phyloP scores from a whole-genome alignment of 2,329 filamentous ascomycete species.

The Verticillium klebahnii region DNA sequence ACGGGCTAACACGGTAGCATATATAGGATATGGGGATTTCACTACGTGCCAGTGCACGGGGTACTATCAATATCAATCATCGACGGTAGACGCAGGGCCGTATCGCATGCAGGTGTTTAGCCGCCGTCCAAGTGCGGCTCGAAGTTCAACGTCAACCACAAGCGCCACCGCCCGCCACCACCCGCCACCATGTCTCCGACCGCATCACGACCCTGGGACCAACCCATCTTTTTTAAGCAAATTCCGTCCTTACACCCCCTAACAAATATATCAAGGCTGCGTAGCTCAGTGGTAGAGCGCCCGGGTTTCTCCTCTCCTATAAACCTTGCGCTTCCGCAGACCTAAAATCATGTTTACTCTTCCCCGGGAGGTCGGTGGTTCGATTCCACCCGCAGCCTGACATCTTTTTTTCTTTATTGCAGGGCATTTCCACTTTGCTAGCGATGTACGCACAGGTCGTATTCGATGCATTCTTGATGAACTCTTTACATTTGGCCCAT shows the following conservation, averaged over 20 bases:
- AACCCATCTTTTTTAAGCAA: neutral
- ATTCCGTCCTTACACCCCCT: neutral
- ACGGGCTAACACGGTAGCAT: neutral
- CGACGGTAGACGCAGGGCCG: neutral
- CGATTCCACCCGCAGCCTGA: neutral
- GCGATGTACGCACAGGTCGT: too few relatives aligned
- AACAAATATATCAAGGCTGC: constrained; percentile 2
- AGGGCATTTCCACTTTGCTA: neutral
- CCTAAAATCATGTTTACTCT: neutral
- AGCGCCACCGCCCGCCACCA: neutral
- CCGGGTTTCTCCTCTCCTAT: neutral
- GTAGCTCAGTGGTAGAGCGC: neutral
- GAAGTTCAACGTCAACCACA: too few relatives aligned
- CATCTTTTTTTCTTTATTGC: constrained; percentile 2
- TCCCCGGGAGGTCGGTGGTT: neutral
- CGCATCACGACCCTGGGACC: neutral
- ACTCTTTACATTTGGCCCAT: too few relatives aligned
- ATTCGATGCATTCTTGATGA: too few relatives aligned
- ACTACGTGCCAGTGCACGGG: neutral
- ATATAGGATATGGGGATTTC: neutral
- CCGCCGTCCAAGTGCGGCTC: too few relatives aligned
- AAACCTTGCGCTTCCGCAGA: neutral
- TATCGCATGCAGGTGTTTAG: neutral
- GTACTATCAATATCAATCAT: neutral
- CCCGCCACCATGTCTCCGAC: neutral